Conservation (phyloP, 768 basidiomycete genomes). For the Tricholoma terreum region DNA sequence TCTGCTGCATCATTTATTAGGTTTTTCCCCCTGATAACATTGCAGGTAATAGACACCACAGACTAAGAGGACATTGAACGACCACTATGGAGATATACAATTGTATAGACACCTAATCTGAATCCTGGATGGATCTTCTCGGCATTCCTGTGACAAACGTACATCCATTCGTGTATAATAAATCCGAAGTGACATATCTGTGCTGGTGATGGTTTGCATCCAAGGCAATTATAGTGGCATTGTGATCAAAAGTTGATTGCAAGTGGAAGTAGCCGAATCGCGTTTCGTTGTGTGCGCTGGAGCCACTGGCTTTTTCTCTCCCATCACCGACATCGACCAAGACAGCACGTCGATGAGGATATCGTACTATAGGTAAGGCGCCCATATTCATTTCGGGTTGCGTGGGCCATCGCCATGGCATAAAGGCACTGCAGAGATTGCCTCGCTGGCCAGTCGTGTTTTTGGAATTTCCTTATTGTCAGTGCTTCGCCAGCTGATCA, state of each 20-base stretch:
- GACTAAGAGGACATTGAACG: background rate
- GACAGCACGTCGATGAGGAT: background rate
- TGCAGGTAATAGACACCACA: background rate
- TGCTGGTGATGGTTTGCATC: no score
- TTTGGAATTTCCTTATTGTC: background rate
- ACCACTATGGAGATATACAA: background rate
- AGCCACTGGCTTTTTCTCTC: background rate
- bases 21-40: background rate
- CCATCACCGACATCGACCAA: background rate
- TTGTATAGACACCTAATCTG: background rate
- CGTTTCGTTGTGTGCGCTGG: background rate
- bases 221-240: background rate
- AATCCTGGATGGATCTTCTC: background rate
- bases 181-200: no score
- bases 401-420: conserved; percentile 1
- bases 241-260: background rate
- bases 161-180: background rate
- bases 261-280: background rate
- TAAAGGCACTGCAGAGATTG: conserved; percentile 2
- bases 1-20: background rate
- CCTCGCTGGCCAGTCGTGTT: conserved; percentile 19
- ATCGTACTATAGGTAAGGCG: background rate
- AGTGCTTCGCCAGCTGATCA: background rate
- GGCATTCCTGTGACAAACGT: background rate
- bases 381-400: background rate